Conservation (phyloP, 2,329 filamentous ascomycete genomes). For the Stagonosporopsis vannaccii region DNA sequence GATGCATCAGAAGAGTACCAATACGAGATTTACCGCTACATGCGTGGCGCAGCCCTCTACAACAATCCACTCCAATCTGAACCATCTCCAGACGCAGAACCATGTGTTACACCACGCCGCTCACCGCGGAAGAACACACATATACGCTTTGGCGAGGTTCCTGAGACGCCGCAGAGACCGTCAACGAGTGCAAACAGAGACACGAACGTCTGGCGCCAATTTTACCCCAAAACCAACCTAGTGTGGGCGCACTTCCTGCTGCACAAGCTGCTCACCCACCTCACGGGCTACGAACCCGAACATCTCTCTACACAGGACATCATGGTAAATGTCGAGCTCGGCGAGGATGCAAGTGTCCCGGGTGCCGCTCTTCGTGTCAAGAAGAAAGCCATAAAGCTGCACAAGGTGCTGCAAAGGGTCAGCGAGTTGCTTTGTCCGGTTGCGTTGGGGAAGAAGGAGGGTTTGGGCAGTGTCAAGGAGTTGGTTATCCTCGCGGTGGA, state of each 20-base stretch:
- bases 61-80: conserved; percentile 50
- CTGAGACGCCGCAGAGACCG: conserved; percentile 7
- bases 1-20: conserved; percentile 60
- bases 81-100: conserved; percentile 13
- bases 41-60: conserved; percentile 56
- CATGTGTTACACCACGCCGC: conserved; percentile 26
- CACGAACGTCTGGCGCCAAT: conserved; percentile 57
- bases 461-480: conserved; percentile 42
- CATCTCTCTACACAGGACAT: conserved; percentile 19
- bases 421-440: conserved; percentile 51
- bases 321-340: conserved; percentile 23
- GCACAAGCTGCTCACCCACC: conserved; percentile 59
- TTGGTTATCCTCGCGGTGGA: conserved; percentile 45
- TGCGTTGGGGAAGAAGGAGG: conserved; percentile 30
- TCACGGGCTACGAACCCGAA: conserved; percentile 38
- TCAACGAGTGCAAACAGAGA: background rate
- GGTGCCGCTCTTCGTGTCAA: conserved; percentile 30
- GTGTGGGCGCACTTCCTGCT: conserved; percentile 70
- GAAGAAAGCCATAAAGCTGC: conserved; percentile 49
- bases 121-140: conserved; percentile 38
- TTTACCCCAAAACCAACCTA: conserved; percentile 67
- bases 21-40: conserved; percentile 64
- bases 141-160: conserved; percentile 32
- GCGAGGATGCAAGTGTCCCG: conserved; percentile 16
- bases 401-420: conserved; percentile 47